These are phyloP conservation scores for Lichtheimia corymbifera DNA, from an alignment of 371 early-diverging fungal genomes.

Conservation along the genomic window DNA sequence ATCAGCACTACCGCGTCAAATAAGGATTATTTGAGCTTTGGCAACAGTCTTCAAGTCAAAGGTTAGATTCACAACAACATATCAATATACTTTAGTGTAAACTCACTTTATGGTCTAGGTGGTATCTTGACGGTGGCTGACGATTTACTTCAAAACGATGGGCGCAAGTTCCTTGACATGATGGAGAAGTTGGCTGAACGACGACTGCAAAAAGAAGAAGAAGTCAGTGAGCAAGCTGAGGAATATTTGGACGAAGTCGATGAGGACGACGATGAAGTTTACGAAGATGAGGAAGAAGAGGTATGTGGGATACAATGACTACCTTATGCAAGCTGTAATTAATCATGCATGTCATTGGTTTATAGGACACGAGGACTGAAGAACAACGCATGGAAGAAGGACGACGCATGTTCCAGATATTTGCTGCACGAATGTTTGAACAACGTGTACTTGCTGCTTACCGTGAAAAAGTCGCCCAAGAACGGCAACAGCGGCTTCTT, in stretches of 20 bases:
- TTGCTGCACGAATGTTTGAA: constrained; percentile 95
- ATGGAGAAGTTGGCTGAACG: constrained; percentile 94
- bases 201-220: constrained; percentile 78
- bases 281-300: constrained; percentile 62
- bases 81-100: background rate
- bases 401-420: constrained; percentile 90
- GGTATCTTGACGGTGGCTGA: constrained; percentile 89
- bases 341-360: background rate
- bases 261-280: constrained; percentile 64
- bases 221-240: constrained; percentile 30
- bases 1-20: background rate
- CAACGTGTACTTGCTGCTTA: constrained; percentile 90
- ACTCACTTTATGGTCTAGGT: constrained; percentile 33
- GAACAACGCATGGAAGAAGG: constrained; percentile 92
- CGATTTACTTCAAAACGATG: constrained; percentile 89
- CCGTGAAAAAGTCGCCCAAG: constrained; percentile 87
- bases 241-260: constrained; percentile 48
- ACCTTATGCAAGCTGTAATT: background rate
- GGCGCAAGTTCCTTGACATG: constrained; percentile 90
- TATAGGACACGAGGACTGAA: constrained; percentile 71
- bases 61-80: constrained; percentile 45
- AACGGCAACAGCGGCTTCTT: constrained; percentile 76
- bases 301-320: constrained; percentile 17
- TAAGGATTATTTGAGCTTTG: constrained; percentile 57
- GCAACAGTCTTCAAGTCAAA: constrained; percentile 68